A percentile compares a stretch with the other conserved stretches of the same genome.
These are phyloP conservation scores for Aaosphaeria arxii DNA, from an alignment of 2,329 filamentous ascomycete genomes.

Conservation along the genomic window DNA sequence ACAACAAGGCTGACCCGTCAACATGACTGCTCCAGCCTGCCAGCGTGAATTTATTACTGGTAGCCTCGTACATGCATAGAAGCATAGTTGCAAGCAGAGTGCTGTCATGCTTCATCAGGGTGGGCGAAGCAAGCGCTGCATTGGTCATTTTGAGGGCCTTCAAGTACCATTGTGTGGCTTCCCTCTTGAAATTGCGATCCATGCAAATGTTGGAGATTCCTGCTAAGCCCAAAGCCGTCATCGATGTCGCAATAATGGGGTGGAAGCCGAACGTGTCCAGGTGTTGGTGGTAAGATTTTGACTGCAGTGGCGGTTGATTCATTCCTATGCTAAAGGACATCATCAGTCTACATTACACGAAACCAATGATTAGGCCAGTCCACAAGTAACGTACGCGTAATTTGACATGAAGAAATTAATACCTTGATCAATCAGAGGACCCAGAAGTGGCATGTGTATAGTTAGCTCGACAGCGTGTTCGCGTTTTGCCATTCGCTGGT, in stretches of 20 bases:
- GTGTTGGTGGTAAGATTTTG: conserved; percentile 17
- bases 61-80: conserved; percentile 33
- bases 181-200: conserved; percentile 20
- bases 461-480: conserved; percentile 7
- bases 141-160: conserved; percentile 32
- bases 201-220: conserved; percentile 27
- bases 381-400: conserved; percentile 7
- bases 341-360: not conserved
- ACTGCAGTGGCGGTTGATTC: conserved; percentile 25
- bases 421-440: conserved; percentile 26
- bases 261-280: conserved; percentile 30
- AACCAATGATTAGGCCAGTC: not conserved
- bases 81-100: conserved; percentile 30
- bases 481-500: conserved; percentile 1
- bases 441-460: conserved; percentile 7
- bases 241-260: conserved; percentile 27
- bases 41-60: conserved; percentile 25
- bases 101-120: conserved; percentile 26
- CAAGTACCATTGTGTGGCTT: conserved; percentile 29
- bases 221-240: conserved; percentile 34
- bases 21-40: conserved; percentile 35
- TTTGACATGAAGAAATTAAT: conserved; percentile 33
- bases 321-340: conserved; percentile 10
- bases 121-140: conserved; percentile 21
- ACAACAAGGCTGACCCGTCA: conserved; percentile 29